phyloP scores from a whole-genome alignment of 345 rosid species.

The Camelina neglecta region DNA sequence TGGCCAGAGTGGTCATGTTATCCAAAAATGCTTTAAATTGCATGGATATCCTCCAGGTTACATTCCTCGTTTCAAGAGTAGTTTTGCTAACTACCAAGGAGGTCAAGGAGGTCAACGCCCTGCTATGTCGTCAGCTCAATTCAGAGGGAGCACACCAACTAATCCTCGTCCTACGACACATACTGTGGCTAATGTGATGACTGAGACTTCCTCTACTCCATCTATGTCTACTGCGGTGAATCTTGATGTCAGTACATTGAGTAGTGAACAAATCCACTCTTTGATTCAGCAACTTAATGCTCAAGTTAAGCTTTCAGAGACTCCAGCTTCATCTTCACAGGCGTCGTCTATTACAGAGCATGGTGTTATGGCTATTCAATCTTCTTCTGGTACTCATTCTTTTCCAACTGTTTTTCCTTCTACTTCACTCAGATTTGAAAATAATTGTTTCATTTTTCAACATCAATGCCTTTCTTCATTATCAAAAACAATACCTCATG shows the following conservation, averaged over 20 bases:
- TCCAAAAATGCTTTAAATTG: neutral
- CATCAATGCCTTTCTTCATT: neutral
- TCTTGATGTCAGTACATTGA: neutral
- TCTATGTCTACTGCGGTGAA: neutral
- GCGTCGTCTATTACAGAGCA: neutral
- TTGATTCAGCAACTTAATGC: neutral
- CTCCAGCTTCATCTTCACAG: neutral
- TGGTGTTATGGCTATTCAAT: neutral
- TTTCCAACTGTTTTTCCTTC: neutral
- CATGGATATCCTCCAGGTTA: neutral
- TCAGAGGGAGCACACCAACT: rapidly evolving
- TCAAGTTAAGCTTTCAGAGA: neutral
- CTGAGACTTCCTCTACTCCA: neutral
- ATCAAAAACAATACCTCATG: neutral
- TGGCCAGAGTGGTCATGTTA: neutral
- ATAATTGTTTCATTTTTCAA: neutral
- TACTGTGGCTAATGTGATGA: neutral
- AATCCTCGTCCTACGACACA: neutral
- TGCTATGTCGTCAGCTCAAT: neutral
- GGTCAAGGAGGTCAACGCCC: too few relatives aligned
- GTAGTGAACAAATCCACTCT: rapidly evolving
- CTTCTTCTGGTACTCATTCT: neutral
- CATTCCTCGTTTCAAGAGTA: neutral
- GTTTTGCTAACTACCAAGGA: neutral
- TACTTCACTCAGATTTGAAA: neutral